Evolutionary conservation across 352 stramenopile species (phyloP), one percentile per base, ranked within the genome.

Genomic region (Phytophthora boehmeriae): DNA sequence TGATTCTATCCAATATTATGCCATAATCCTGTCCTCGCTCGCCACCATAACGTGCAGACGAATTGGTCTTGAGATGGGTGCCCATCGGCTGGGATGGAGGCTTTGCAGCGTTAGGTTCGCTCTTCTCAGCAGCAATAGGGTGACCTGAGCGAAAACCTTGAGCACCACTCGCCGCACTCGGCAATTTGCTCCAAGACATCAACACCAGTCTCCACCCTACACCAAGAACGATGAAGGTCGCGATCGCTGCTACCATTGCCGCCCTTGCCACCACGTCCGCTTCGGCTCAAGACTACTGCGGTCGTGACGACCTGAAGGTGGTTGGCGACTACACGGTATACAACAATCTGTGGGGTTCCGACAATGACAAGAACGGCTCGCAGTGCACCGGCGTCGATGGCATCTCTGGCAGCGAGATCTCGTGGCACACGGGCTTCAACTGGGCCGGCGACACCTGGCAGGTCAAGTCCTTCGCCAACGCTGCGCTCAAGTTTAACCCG

Each of bases 381-480:
- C 67, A 80, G 63, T 80, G 71, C 63, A 76, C 71, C 16, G 46
- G 47, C 5, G 59, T 76, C 9, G 63, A 75, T 54, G 65, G 59
- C 45, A 41, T 36, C 27, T 61, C 30, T 30, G 71, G 59, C 45
- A 66, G 49, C n/a, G 63, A 59, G 2, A 62, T 80, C 30, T 56
- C 67, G 8, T 80, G 71, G 68, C 68, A 75, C 64, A 77, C 71
- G n/a, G 43, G 43, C 11, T 80, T 65, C 64, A 66, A 54, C 48
- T 80, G 71, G 71, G 54, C 64, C 6, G 71, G 71, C 17, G 57
- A 52, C 1, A 60, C 46, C 8, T 67, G 48, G 39, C 64, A 75
- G 41, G 71, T 76, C 56, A 80, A 80, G 57, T 76, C 67, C 59
- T 80, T 72, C 63, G 67, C 71, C 16, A 80, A 76, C 46, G 68